Evolutionary conservation across 352 stramenopile genomes (phyloP), one percentile per base, ranked within the genome.

Genomic region (Plasmopara viticola): DNA sequence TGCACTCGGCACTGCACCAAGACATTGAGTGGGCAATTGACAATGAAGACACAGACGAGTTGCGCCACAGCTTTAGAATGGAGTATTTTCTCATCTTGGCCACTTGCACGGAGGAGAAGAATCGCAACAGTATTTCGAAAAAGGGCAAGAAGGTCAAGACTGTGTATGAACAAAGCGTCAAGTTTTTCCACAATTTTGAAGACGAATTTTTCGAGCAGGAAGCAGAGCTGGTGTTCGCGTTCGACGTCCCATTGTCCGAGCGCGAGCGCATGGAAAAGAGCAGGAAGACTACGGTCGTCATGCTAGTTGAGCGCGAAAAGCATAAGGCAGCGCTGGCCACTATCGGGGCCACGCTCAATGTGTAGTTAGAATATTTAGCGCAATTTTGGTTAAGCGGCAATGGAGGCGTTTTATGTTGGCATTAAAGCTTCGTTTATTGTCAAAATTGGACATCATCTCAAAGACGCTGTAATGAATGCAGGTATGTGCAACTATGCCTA

Each of bases 111-210:
- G 64, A 83, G 15, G 76, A 88, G 42, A 81, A 78, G 51, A 71
- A 56, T 35, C 48, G 67, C 35, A 58, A 59, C 9, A 56, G 51
- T 38, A 53, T 44, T 12, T 48, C 60, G 29, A 86, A 77, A 41
- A 77, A 82, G 42, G 65, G 70, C 44, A 90, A 90, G 64, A 91
- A 90, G 64, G 65, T 66, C 53, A 90, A 91, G 66, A 86, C 63
- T 15, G 44, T 75, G 45, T 83, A 87, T 61, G 74, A 73, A 29
- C 66, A 84, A 56, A 82, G 57, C 13, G 68, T 65, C 48, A 90
- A 87, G 74, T 75, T 86, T 51, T 94, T 85, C 54, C 59, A 76
- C 62, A 90, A 94, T 64, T 94, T 94, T 58, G 84, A 94, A 51
- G 84, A 94, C 55, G 84, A 94, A 55, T 94, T 94, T 58, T 57